Evolutionary conservation across 495 filamentous ascomycete genomes (phyloP).

Genomic region (Aspergillus leporis): DNA sequence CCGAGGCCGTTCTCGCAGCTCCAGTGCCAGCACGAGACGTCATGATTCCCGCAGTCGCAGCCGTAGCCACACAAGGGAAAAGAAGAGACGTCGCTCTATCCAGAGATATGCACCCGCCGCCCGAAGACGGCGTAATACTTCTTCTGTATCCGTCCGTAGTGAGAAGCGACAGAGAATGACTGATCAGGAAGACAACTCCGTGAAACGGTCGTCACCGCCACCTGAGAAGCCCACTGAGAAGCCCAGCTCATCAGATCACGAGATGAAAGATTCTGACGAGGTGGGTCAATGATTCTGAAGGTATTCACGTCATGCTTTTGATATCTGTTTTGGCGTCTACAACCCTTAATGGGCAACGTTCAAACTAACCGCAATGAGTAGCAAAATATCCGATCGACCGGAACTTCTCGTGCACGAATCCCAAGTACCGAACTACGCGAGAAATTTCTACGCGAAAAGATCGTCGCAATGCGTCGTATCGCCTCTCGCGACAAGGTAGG

Average conservation of each 20-base stretch:
- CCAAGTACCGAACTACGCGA: constrained; percentile 61
- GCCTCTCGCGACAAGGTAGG: constrained; percentile 32
- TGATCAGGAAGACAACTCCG: constrained; percentile 59
- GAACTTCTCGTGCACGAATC: constrained; percentile 19
- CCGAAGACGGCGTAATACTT: constrained; percentile 51
- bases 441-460: constrained; percentile 65
- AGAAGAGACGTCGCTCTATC: constrained; percentile 53
- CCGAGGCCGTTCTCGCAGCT: constrained; percentile 41
- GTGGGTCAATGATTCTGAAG: constrained; percentile 46
- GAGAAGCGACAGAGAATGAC: constrained; percentile 54
- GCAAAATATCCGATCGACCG: constrained; percentile 8
- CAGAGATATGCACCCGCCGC: constrained; percentile 52
- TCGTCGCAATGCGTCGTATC: constrained; percentile 53
- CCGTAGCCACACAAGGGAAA: constrained; percentile 39
- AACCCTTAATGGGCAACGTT: constrained; percentile 1
- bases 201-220: constrained; percentile 47
- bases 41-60: constrained; percentile 30
- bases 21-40: constrained; percentile 32
- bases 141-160: constrained; percentile 52
- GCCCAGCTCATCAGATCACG: constrained; percentile 22
- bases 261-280: constrained; percentile 40
- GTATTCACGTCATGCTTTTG: constrained; percentile 3
- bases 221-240: constrained; percentile 32
- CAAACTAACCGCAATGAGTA: constrained; percentile 15
- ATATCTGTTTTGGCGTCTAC: neutral